Conservation (phyloP, 2,329 filamentous ascomycete species). For the Fusarium sp. region DNA sequence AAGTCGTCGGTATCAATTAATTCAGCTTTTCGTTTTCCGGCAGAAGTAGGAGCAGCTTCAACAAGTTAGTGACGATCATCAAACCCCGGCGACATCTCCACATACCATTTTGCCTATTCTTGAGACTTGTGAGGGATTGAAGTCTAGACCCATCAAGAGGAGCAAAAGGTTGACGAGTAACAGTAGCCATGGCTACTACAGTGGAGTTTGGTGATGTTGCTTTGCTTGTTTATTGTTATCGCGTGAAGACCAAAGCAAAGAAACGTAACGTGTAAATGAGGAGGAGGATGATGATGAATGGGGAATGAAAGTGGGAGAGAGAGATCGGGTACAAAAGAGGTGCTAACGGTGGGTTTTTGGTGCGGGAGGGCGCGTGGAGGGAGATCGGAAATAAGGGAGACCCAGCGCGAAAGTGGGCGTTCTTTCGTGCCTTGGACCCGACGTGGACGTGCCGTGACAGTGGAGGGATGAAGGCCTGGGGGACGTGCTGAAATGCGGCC, state of each 20-base stretch:
- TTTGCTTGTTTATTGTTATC: constrained; percentile 33
- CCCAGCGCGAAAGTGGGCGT: constrained; percentile 32
- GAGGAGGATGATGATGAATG: constrained; percentile 2
- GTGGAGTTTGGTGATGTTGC: neutral
- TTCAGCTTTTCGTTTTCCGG: constrained; percentile 70
- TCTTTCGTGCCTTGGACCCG: constrained; percentile 32
- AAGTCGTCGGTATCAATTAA: constrained; percentile 63
- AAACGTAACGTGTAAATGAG: constrained; percentile 21
- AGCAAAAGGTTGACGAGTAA: constrained; percentile 78
- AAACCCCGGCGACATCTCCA: constrained; percentile 34
- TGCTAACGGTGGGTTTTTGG: constrained; percentile 36
- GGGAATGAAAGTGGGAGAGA: constrained; percentile 25
- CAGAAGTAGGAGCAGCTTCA: constrained; percentile 56
- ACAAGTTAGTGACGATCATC: constrained; percentile 27
- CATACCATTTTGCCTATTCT: constrained; percentile 82
- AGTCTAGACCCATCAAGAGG: constrained; percentile 76
- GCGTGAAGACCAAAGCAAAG: constrained; percentile 16
- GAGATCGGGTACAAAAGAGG: constrained; percentile 39
- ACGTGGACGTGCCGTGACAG: constrained; percentile 18
- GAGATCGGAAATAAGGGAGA: constrained; percentile 40
- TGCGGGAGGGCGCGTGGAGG: constrained; percentile 36
- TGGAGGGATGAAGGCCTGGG: constrained; percentile 1
- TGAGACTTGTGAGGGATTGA: constrained; percentile 77
- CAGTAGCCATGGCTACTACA: constrained; percentile 61
- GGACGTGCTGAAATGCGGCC: constrained; percentile 1